Evolutionary conservation across 2,329 filamentous ascomycete genomes (phyloP).

Genomic region (Botrytis deweyae): DNA sequence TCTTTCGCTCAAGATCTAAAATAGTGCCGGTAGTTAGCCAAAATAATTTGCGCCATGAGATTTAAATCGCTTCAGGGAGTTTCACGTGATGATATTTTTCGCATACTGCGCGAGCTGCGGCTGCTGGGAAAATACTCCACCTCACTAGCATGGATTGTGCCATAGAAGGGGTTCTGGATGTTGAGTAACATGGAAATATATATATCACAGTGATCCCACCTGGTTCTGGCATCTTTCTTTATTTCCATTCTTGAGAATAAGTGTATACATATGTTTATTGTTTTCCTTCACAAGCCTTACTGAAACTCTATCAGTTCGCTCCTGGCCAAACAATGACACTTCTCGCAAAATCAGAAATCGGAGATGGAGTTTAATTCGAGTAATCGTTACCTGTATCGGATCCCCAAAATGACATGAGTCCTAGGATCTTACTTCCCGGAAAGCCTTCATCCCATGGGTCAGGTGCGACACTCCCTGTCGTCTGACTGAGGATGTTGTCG

Average conservation of each 20-base stretch:
- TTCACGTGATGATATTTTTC: constrained; percentile 12
- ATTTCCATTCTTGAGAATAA: not conserved
- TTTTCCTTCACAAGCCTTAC: not conserved
- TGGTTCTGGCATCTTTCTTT: not conserved
- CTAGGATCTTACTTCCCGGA: not conserved
- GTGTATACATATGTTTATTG: not conserved
- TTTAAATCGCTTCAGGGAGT: not conserved
- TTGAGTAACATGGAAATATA: constrained; percentile 8
- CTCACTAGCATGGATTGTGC: constrained; percentile 3
- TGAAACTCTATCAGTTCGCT: not conserved
- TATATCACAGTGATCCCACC: not conserved
- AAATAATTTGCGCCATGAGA: not conserved
- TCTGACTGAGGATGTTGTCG: not conserved
- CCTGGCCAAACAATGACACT: not conserved
- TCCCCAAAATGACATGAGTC: not conserved
- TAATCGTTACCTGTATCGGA: not conserved
- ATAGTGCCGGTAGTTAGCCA: not conserved
- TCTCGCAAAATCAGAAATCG: not conserved
- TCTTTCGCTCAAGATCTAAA: not conserved
- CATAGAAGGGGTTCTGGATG: constrained; percentile 8
- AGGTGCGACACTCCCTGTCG: not conserved
- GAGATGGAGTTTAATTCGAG: not conserved
- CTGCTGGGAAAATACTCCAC: constrained; percentile 15
- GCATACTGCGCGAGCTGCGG: constrained; percentile 14
- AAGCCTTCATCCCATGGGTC: not conserved